These are phyloP conservation scores for Stemphylium beticola DNA, from an alignment of 2,329 filamentous ascomycete genomes.

Conservation along the genomic window DNA sequence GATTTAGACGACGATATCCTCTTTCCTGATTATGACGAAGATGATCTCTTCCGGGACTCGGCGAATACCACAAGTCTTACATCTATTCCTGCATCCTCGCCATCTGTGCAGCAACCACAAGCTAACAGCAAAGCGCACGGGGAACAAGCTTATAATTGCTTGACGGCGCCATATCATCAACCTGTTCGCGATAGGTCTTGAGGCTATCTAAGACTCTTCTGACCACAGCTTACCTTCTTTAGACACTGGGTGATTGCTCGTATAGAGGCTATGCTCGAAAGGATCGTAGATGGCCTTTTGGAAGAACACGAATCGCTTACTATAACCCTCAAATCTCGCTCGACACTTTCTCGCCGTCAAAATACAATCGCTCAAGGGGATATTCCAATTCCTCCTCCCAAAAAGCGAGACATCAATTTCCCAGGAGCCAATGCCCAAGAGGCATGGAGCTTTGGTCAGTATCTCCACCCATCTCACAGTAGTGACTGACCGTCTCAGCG, in stretches of 20 bases:
- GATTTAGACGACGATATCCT: slow-evolving; percentile 33
- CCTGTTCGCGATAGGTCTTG: slow-evolving; percentile 23
- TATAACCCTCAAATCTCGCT: slow-evolving; percentile 56
- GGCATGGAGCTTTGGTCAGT: slow-evolving; percentile 63
- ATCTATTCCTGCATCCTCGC: not conserved
- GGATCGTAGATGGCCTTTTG: slow-evolving; percentile 60
- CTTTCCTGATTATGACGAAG: slow-evolving; percentile 13
- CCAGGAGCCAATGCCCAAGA: slow-evolving; percentile 63
- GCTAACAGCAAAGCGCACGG: not conserved
- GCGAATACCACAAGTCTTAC: not conserved
- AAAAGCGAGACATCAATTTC: slow-evolving; percentile 51
- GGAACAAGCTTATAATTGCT: not conserved
- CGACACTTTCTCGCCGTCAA: slow-evolving; percentile 29
- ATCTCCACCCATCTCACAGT: not conserved
- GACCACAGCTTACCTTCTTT: slow-evolving; percentile 7
- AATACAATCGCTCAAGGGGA: not conserved
- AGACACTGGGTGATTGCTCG: slow-evolving; percentile 55
- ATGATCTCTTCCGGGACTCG: slow-evolving; percentile 13
- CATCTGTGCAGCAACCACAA: not conserved
- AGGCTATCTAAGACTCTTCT: not conserved
- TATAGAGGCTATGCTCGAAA: slow-evolving; percentile 63
- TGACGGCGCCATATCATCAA: not conserved
- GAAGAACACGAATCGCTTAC: slow-evolving; percentile 54
- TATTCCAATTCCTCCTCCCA: slow-evolving; percentile 20
- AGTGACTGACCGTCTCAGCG: slow-evolving; percentile 47